These are phyloP conservation scores for Nitzschia sp. DNA, from an alignment of 108 stramenopile species.

Conservation along the genomic window DNA sequence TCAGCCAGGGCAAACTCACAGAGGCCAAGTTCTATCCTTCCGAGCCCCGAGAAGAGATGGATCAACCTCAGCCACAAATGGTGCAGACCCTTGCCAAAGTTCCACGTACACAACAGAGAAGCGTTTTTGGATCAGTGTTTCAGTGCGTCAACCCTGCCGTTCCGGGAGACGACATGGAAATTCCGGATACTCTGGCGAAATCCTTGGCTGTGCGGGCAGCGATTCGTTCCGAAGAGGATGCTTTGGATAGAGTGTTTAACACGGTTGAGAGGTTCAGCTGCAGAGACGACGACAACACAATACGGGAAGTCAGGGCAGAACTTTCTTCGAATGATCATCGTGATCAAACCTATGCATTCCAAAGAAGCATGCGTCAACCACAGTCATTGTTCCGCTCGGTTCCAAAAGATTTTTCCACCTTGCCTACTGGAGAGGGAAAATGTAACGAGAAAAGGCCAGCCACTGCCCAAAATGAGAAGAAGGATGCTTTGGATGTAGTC, in stretches of 20 bases:
- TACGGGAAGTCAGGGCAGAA: background rate
- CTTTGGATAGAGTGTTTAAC: slow-evolving; percentile 16
- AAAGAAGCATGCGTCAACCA: background rate
- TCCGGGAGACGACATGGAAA: slow-evolving; percentile 6
- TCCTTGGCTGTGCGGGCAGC: background rate
- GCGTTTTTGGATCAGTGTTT: slow-evolving; percentile 1
- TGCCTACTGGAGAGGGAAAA: background rate
- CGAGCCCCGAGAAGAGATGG: no score
- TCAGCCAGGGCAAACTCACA: no score
- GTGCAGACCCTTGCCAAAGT: background rate
- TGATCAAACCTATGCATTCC: background rate
- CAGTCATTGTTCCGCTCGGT: background rate
- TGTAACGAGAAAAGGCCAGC: no score
- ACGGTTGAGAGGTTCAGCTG: slow-evolving; percentile 7
- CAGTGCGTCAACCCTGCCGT: slow-evolving; percentile 6
- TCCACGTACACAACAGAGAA: background rate
- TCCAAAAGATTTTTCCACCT: background rate
- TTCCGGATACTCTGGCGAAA: background rate
- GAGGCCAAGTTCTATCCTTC: no score
- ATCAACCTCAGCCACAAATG: background rate
- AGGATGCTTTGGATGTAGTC: slow-evolving; percentile 9
- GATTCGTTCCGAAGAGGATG: slow-evolving; percentile 9
- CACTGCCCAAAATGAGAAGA: background rate
- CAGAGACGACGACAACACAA: background rate
- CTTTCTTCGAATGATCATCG: background rate